Evolutionary conservation across 352 stramenopile species (phyloP).

Genomic region (Pythium chondricola): DNA sequence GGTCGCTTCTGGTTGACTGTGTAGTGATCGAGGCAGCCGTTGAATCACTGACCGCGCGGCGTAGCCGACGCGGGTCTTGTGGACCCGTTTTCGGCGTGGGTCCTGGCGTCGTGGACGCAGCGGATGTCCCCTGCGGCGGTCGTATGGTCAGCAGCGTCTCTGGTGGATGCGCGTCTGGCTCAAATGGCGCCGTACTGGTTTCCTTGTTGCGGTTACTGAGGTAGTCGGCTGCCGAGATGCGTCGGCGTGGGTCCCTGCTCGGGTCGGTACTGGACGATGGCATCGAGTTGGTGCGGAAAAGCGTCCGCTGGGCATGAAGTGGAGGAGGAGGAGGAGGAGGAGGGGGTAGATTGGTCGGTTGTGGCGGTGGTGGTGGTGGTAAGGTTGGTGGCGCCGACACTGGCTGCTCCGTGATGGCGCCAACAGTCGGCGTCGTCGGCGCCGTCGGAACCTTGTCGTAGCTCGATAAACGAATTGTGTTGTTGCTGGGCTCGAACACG

Average conservation of each 20-base stretch:
- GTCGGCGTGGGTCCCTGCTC: constrained; percentile 12
- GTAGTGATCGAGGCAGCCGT: neutral
- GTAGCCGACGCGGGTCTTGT: neutral
- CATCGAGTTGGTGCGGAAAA: constrained; percentile 5
- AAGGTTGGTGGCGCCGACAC: no score
- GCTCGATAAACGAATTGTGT: constrained; percentile 6
- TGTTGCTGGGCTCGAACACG: constrained; percentile 4
- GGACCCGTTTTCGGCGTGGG: no score
- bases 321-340: neutral
- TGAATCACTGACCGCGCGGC: constrained; percentile 2
- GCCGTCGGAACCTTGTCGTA: constrained; percentile 2
- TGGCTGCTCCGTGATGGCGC: no score
- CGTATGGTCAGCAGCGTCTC: neutral
- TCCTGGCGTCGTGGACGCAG: no score
- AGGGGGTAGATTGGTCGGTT: neutral
- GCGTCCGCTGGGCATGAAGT: neutral
- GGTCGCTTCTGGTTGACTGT: neutral
- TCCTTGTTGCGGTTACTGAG: constrained; percentile 16
- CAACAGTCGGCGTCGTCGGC: neutral
- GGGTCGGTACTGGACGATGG: constrained; percentile 17
- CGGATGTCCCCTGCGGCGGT: neutral
- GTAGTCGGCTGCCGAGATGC: constrained; percentile 20
- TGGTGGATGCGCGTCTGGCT: neutral
- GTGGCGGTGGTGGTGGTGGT: neutral
- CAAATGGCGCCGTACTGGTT: neutral